Conservation (phyloP, 2,329 filamentous ascomycete species). For the Aspergillus ochraceus region DNA sequence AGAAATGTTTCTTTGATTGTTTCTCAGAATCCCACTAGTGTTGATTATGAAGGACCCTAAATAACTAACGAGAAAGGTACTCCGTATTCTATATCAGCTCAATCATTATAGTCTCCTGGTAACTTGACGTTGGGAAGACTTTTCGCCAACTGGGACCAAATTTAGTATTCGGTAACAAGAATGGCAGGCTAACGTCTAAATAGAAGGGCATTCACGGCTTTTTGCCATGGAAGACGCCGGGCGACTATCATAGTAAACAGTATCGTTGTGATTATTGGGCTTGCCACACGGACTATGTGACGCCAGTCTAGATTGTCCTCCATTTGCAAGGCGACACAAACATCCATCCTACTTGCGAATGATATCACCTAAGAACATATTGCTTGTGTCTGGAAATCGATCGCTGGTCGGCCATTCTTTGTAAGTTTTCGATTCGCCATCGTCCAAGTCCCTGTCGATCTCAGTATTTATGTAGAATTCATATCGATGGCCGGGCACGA, state of each 20-base stretch:
- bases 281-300: background rate
- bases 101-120: too few relatives aligned
- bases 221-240: background rate
- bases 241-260: background rate
- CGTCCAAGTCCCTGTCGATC: background rate
- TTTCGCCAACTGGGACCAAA: too few relatives aligned
- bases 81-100: too few relatives aligned
- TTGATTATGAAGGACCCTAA: too few relatives aligned
- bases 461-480: background rate
- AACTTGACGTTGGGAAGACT: too few relatives aligned
- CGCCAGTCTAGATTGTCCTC: background rate
- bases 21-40: too few relatives aligned
- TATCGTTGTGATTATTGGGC: background rate
- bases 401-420: background rate
- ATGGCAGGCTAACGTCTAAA: background rate
- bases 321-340: background rate
- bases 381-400: background rate
- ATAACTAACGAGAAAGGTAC: too few relatives aligned
- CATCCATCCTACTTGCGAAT: background rate
- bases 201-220: background rate
- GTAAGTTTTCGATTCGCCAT: background rate
- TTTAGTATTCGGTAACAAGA: too few relatives aligned
- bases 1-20: too few relatives aligned
- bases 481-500: constrained; percentile 10
- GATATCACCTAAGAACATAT: background rate